A percentile compares a stretch with the other conserved stretches of the same genome.
These are phyloP conservation scores for Tulasnella sp. DNA, from an alignment of 768 basidiomycete genomes.

Conservation along the genomic window DNA sequence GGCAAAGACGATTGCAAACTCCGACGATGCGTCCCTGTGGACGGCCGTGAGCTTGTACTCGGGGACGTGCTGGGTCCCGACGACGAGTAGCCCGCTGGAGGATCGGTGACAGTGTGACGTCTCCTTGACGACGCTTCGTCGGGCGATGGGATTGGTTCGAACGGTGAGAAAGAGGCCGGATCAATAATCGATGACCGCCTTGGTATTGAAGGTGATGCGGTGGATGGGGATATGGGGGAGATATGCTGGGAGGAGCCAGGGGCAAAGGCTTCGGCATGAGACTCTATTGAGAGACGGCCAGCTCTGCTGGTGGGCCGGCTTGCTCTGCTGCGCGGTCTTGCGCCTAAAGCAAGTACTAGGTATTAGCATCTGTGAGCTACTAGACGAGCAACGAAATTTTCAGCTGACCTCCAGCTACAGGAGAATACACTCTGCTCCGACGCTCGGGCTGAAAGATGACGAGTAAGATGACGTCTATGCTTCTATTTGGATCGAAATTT, in stretches of 20 bases:
- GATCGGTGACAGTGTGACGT: slow-evolving; percentile 6
- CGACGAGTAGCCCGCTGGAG: background rate
- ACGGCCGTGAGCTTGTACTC: background rate
- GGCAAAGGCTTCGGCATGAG: background rate
- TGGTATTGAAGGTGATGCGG: background rate
- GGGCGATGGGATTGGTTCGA: background rate
- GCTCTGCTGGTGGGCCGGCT: background rate
- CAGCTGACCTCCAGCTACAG: background rate
- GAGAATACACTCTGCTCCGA: background rate
- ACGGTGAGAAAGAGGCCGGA: background rate
- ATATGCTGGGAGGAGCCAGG: background rate
- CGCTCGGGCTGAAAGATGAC: background rate
- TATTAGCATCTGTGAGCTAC: background rate
- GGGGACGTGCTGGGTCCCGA: background rate
- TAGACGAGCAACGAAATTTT: background rate
- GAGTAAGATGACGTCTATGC: background rate
- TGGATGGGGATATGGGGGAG: background rate
- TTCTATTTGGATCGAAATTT: background rate
- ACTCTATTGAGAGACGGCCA: background rate
- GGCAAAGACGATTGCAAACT: background rate
- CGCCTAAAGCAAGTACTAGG: background rate
- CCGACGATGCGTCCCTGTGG: background rate
- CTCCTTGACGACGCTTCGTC: background rate
- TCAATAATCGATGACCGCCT: background rate
- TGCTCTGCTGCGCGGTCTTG: background rate